Percentiles rank a stretch among this genome's conserved stretches.
Conservation (phyloP, 345 rosid genomes). For the Eucalyptus pauciflora region DNA sequence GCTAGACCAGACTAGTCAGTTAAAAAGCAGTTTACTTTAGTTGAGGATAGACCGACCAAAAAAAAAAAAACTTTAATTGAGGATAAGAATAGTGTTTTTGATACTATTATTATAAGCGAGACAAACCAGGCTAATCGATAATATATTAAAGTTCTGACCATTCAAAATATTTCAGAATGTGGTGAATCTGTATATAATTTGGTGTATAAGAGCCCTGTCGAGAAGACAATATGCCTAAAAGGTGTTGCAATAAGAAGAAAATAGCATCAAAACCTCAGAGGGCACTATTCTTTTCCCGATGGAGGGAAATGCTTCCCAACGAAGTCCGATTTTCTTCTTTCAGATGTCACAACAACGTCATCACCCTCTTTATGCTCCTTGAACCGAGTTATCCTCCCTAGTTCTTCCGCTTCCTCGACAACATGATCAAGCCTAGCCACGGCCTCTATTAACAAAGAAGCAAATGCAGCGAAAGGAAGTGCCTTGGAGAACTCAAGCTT, state of each 20-base stretch:
- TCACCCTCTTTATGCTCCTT: constrained; percentile 39
- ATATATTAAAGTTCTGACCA: neutral
- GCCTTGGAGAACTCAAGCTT: constrained; percentile 73
- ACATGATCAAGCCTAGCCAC: constrained; percentile 69
- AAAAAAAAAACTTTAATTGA: neutral
- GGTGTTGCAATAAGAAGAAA: neutral
- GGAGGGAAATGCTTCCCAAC: neutral
- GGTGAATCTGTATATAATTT: neutral
- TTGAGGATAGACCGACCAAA: neutral
- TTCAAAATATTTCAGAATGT: neutral
- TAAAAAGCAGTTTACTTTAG: neutral
- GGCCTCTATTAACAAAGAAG: constrained; percentile 59
- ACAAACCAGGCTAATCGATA: neutral
- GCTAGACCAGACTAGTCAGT: neutral
- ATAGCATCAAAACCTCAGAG: neutral
- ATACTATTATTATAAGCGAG: neutral
- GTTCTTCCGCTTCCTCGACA: constrained; percentile 59
- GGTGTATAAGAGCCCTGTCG: neutral
- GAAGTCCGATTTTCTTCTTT: neutral
- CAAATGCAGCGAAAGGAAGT: constrained; percentile 80
- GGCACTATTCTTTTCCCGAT: neutral
- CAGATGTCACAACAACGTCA: neutral
- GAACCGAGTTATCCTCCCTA: constrained; percentile 53
- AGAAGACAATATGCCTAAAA: neutral
- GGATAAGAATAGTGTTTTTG: neutral